These are phyloP conservation scores for Arthrobotrys pseudoclavata DNA, from an alignment of 2,329 filamentous ascomycete species.

Conservation along the genomic window DNA sequence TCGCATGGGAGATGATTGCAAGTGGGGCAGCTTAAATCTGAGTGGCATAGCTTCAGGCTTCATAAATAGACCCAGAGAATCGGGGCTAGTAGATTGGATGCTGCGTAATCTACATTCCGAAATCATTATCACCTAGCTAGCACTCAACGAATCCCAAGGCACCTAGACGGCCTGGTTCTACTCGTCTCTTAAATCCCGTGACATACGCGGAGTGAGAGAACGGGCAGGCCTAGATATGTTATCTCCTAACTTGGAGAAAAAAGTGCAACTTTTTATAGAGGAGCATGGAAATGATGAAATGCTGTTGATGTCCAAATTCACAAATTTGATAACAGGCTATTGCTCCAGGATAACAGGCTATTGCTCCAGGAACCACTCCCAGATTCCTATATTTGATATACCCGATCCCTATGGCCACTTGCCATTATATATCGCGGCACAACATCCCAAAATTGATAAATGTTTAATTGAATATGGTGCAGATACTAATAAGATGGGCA, in stretches of 20 bases:
- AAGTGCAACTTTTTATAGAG: neutral
- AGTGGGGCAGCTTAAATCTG: no score
- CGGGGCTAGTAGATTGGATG: neutral
- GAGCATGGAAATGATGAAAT: neutral
- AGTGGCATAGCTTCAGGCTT: no score
- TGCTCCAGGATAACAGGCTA: neutral
- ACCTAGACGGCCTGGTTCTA: neutral
- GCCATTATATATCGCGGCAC: neutral
- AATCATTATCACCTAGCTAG: slow-evolving; percentile 7
- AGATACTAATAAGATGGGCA: neutral
- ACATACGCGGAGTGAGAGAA: neutral
- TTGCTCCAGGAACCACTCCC: neutral
- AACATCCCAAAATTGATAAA: neutral
- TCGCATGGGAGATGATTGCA: no score
- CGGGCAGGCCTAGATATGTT: neutral
- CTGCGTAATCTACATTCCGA: neutral
- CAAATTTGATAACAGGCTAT: neutral
- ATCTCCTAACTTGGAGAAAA: slow-evolving; percentile 19
- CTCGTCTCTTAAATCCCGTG: neutral
- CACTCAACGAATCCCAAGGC: neutral
- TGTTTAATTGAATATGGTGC: slow-evolving; percentile 24
- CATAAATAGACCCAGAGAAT: neutral
- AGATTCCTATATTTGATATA: neutral
- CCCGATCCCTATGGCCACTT: neutral
- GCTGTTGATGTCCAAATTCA: neutral